Evolutionary conservation across 2,329 filamentous ascomycete species (phyloP).

Genomic region (Diaporthe velutina): DNA sequence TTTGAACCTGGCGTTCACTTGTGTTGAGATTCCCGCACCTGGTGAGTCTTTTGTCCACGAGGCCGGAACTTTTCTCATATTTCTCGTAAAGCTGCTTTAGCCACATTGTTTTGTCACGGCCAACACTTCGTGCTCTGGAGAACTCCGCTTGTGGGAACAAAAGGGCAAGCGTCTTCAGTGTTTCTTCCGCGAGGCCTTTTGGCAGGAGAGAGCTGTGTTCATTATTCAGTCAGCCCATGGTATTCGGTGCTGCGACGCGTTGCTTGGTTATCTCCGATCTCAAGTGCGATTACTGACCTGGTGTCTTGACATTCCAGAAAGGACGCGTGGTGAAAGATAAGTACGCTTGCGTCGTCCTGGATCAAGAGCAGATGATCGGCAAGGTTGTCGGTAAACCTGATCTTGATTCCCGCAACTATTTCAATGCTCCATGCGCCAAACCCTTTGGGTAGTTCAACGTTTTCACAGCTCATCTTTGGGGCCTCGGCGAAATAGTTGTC

Average conservation of each 20-base stretch:
- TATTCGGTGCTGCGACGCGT: too few species aligned
- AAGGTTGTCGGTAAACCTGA: constrained; percentile 54
- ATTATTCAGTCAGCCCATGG: not conserved
- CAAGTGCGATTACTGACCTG: not conserved
- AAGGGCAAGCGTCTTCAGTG: constrained; percentile 52
- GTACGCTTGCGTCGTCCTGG: constrained; percentile 52
- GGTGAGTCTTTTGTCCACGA: constrained; percentile 46
- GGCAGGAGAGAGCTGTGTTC: constrained; percentile 46
- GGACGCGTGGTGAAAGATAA: constrained; percentile 56
- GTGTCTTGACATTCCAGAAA: constrained; percentile 49
- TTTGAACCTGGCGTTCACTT: constrained; percentile 49
- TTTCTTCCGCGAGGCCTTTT: constrained; percentile 50
- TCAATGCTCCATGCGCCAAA: constrained; percentile 46
- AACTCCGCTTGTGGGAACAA: constrained; percentile 50
- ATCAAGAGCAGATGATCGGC: constrained; percentile 55
- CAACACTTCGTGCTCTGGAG: not conserved
- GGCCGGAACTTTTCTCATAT: not conserved
- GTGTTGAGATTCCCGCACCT: constrained; percentile 48
- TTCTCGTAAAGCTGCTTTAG: constrained; percentile 17
- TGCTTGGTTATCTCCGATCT: not conserved
- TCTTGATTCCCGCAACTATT: constrained; percentile 52
- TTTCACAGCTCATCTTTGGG: not conserved
- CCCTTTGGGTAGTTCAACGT: constrained; percentile 39
- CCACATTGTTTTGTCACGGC: not conserved
- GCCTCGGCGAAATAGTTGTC: not conserved